These are phyloP conservation scores for Crithidia acanthocephali DNA, from an alignment of 208 protist species.

Conservation along the genomic window DNA sequence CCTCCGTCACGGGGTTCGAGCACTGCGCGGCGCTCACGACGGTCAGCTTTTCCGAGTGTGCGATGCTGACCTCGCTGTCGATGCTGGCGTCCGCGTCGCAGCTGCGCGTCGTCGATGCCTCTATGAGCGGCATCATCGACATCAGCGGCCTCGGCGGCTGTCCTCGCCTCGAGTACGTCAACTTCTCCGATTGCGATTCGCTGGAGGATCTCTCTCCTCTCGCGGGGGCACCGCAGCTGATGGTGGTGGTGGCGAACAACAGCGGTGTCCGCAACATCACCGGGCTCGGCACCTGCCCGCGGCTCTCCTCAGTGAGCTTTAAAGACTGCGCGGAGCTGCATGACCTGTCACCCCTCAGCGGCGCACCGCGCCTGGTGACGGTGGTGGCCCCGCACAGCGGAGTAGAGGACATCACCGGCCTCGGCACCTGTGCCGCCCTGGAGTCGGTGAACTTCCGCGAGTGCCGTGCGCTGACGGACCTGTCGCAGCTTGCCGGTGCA, in stretches of 20 bases:
- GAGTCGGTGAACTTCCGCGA: neutral
- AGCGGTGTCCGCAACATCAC: neutral
- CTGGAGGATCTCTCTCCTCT: neutral
- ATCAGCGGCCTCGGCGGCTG: neutral
- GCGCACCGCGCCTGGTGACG: neutral
- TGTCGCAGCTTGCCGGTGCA: neutral
- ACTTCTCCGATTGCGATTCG: neutral
- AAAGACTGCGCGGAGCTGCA: neutral
- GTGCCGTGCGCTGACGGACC: neutral
- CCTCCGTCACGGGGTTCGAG: neutral
- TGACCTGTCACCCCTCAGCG: neutral
- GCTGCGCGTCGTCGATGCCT: neutral
- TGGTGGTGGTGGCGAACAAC: neutral
- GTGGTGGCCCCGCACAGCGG: neutral
- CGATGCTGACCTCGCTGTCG: conserved; percentile 2
- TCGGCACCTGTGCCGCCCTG: neutral
- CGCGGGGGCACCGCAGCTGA: neutral
- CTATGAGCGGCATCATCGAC: neutral
- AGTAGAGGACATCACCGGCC: neutral
- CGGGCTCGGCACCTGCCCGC: neutral
- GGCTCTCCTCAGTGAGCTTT: neutral
- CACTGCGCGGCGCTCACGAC: neutral
- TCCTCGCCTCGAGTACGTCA: neutral
- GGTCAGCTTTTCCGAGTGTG: neutral
- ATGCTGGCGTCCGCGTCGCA: neutral